A percentile compares a stretch with the other conserved stretches of the same genome.
These are phyloP conservation scores for Sergeia podlipaevii DNA, from an alignment of 208 protist genomes.

Conservation along the genomic window DNA sequence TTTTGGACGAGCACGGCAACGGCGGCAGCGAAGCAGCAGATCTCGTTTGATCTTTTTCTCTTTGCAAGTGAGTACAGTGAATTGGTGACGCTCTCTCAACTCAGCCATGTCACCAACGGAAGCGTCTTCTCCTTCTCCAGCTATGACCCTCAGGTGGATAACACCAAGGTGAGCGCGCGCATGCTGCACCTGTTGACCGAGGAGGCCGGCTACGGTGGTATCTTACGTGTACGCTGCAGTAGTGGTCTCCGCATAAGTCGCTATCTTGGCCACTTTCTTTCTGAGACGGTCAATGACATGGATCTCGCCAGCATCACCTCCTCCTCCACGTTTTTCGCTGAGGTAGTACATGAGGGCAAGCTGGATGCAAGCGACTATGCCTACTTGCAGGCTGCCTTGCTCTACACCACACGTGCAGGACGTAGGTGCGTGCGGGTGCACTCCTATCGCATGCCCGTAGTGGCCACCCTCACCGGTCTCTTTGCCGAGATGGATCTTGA, in stretches of 20 bases:
- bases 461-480: constrained; percentile 38
- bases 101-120: constrained; percentile 80
- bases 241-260: constrained; percentile 70
- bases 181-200: constrained; percentile 58
- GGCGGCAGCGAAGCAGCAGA: constrained; percentile 69
- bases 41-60: constrained; percentile 89
- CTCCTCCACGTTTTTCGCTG: constrained; percentile 84
- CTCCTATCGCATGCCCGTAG: constrained; percentile 63
- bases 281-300: constrained; percentile 84
- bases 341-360: constrained; percentile 88
- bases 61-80: constrained; percentile 79
- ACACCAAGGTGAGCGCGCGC: constrained; percentile 51
- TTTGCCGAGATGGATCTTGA: constrained; percentile 86
- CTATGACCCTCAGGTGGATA: constrained; percentile 68
- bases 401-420: constrained; percentile 91
- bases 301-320: constrained; percentile 78
- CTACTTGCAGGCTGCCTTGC: constrained; percentile 89
- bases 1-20: constrained; percentile 80
- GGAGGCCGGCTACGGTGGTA: constrained; percentile 88
- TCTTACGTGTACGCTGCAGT: constrained; percentile 90
- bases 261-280: constrained; percentile 88
- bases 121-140: constrained; percentile 66
- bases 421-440: constrained; percentile 88
- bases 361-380: constrained; percentile 60
- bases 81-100: constrained; percentile 81